Conservation (phyloP, 2,329 filamentous ascomycete species). For the Zymoseptoria crescenta region DNA sequence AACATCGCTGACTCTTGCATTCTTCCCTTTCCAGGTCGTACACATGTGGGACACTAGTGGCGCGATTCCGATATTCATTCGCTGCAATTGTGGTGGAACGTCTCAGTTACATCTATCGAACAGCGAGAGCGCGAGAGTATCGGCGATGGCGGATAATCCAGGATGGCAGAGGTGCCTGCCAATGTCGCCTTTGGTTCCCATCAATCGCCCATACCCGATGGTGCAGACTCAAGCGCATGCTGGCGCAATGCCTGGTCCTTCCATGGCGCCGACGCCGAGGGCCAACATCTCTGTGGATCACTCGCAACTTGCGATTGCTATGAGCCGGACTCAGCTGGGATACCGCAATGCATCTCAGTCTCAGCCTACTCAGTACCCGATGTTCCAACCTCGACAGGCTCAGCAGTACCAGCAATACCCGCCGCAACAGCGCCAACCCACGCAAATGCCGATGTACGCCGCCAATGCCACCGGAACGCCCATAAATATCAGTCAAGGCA, state of each 20-base stretch:
- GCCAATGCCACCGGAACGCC: conserved; percentile 16
- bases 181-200: conserved; percentile 7
- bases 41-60: conserved; percentile 25
- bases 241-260: not conserved
- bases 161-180: conserved; percentile 16
- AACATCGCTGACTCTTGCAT: too few relatives aligned
- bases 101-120: conserved; percentile 7
- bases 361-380: not conserved
- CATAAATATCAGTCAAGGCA: conserved; percentile 20
- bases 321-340: not conserved
- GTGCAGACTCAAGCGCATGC: not conserved
- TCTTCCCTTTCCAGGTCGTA: conserved; percentile 3
- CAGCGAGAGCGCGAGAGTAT: conserved; percentile 5
- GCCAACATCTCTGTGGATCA: not conserved
- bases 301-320: not conserved
- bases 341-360: too few relatives aligned
- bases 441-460: conserved; percentile 13
- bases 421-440: not conserved
- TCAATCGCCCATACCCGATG: not conserved
- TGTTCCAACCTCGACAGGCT: conserved; percentile 1
- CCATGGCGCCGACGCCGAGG: not conserved
- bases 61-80: conserved; percentile 8
- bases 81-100: conserved; percentile 19
- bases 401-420: not conserved
- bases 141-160: conserved; percentile 9